Evolutionary conservation across 2,329 filamentous ascomycete species (phyloP).

Genomic region (Penicillium sp.): DNA sequence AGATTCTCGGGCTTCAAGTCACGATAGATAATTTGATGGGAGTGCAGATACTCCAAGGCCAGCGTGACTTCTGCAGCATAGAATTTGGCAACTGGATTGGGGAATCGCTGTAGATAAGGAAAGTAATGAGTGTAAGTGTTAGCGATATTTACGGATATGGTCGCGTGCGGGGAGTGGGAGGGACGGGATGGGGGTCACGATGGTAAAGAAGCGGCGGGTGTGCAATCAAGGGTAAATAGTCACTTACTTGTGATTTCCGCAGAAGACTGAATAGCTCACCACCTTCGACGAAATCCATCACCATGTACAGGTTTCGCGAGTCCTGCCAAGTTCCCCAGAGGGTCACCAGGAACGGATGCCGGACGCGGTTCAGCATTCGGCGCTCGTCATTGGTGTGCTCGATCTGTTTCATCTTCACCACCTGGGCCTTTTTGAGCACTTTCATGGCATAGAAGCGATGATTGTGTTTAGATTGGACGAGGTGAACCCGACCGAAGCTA

Average conservation of each 20-base stretch:
- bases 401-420: constrained; percentile 99
- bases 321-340: constrained; percentile 99
- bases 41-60: constrained; percentile 92
- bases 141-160: constrained; percentile 22
- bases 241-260: constrained; percentile 83
- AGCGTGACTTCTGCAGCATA: constrained; percentile 97
- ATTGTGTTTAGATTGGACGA: constrained; percentile 98
- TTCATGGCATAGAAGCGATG: constrained; percentile 98
- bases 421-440: constrained; percentile 96
- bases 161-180: background rate
- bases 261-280: constrained; percentile 95
- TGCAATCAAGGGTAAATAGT: background rate
- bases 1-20: constrained; percentile 96
- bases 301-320: constrained; percentile 96
- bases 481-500: constrained; percentile 93
- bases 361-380: constrained; percentile 93
- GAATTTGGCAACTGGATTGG: constrained; percentile 98
- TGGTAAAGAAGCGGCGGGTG: constrained; percentile 1
- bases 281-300: constrained; percentile 99
- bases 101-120: constrained; percentile 74
- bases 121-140: constrained; percentile 3
- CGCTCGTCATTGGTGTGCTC: constrained; percentile 99
- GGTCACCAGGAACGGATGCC: constrained; percentile 96
- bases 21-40: constrained; percentile 95
- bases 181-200: background rate